Conservation (phyloP, 2,329 filamentous ascomycete genomes). For the Rugonectria rugulosa region DNA sequence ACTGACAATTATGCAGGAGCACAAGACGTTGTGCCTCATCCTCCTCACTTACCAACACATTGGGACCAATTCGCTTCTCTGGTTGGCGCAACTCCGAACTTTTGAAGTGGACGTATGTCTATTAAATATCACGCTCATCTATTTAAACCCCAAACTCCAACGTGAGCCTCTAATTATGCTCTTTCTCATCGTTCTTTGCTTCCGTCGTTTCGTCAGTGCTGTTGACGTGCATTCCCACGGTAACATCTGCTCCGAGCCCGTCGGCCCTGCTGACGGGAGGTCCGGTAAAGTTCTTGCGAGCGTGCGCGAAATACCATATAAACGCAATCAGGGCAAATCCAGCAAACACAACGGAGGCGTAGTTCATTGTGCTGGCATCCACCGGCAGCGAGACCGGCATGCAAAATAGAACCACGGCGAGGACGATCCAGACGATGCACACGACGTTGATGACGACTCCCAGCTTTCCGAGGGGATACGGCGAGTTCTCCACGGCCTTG, state of each 20-base stretch:
- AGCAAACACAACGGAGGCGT: conserved; percentile 71
- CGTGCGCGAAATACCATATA: conserved; percentile 69
- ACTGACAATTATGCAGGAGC: neutral
- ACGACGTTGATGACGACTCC: conserved; percentile 73
- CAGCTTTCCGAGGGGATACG: conserved; percentile 73
- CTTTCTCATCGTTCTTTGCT: conserved; percentile 10
- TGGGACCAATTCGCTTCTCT: neutral
- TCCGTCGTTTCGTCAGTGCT: neutral
- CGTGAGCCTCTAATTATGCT: neutral
- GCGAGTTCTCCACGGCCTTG: conserved; percentile 69
- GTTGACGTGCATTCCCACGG: conserved; percentile 3
- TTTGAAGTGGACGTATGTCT: too few species aligned
- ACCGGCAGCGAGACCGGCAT: conserved; percentile 73
- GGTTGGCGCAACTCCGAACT: too few species aligned
- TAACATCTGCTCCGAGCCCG: conserved; percentile 26
- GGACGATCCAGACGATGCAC: conserved; percentile 73
- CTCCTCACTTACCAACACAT: neutral
- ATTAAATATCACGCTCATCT: conserved; percentile 1
- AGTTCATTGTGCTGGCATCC: conserved; percentile 67
- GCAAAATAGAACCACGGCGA: conserved; percentile 77
- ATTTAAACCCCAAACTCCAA: neutral
- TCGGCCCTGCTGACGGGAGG: conserved; percentile 45
- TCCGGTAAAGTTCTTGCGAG: conserved; percentile 69
- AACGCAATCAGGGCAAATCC: conserved; percentile 67
- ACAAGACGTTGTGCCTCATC: neutral